Conservation (phyloP, 202 grass and related monocot species). For the Setaria italica region DNA sequence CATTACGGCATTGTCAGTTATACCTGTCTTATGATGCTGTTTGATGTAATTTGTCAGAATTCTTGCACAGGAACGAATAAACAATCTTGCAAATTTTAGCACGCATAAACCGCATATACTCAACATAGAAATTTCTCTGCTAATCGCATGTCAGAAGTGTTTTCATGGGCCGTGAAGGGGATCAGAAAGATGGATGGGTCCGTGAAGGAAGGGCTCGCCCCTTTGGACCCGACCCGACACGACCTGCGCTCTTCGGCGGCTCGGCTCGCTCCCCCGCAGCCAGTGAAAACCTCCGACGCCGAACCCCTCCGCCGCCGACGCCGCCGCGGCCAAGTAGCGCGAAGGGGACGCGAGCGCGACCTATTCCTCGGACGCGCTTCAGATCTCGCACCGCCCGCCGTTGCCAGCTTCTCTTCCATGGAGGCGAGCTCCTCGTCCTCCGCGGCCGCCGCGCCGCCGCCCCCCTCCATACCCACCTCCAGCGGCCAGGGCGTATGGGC, state of each 20-base stretch:
- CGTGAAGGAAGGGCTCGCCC: not conserved
- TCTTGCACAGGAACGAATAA: not conserved
- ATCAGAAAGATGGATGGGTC: not conserved
- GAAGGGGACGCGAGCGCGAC: not conserved
- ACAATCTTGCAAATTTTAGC: not conserved
- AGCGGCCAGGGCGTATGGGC: conserved; percentile 67
- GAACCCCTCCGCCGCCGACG: conserved; percentile 19
- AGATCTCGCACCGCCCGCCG: conserved; percentile 34
- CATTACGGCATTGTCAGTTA: not conserved
- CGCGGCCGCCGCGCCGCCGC: conserved; percentile 36
- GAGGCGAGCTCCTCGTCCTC: conserved; percentile 45
- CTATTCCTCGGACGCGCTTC: conserved; percentile 14
- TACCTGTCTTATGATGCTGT: not conserved
- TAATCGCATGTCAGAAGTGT: not conserved
- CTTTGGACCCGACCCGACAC: not conserved
- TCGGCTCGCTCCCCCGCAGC: not conserved
- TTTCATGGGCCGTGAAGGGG: conserved; percentile 3
- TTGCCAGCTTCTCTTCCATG: conserved; percentile 28
- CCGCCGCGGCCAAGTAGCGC: not conserved
- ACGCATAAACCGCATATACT: not conserved
- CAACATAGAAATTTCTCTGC: no score
- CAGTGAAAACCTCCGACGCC: conserved; percentile 5
- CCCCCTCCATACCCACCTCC: conserved; percentile 50
- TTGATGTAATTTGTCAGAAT: not conserved
- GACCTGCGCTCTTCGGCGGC: not conserved